Evolutionary conservation across 768 basidiomycete genomes (phyloP), one percentile per base, ranked within the genome.

Genomic region (Amylocystis lapponica): DNA sequence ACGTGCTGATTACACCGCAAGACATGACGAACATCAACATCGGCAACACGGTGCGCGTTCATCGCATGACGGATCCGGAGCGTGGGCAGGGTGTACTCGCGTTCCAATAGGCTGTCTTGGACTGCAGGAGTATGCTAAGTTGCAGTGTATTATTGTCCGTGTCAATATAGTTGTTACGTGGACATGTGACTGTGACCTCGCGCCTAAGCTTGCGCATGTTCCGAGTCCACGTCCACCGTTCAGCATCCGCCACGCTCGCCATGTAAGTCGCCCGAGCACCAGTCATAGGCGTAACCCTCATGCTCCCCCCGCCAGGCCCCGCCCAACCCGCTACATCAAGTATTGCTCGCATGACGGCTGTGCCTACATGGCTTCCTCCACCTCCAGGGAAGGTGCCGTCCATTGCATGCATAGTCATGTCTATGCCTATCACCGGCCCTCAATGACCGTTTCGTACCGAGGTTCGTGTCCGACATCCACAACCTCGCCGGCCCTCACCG

Each of bases 1-100:
- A 91, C 58, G 80, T 98, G 40, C 73, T 98, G 34, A 97, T 98
- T 59, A 96, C 94, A 1, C 95, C 95, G n/a, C 88, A 90, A 54
- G 87, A 88, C 53, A 90, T 92, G 86, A 78, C 78, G 33, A 85
- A 80, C 54, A 68, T 90, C 38, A 65, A 68, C 20, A 61, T 83
- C 40, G 83, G 84, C n/a, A 66, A 68, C 4, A 78, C 78, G 11
- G 87, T 92, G 25, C 74, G 77, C 13, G 83, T 92, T 2, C 75
- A 82, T 48, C 73, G 83, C 39, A 88, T 93, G 86, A 70, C 67
- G 11, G 86, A 88, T 56, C 86, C 86, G 0, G 83, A 86, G 50
- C 75, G 86, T n/a, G 76, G 76, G 11, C 81, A 82, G 54, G 67
- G 69, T 8, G 65, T 63, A 3, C 49, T 76, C 43, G 60, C 68